Conservation (phyloP, 2,329 filamentous ascomycete species). For the Microcyclosporella mali region DNA sequence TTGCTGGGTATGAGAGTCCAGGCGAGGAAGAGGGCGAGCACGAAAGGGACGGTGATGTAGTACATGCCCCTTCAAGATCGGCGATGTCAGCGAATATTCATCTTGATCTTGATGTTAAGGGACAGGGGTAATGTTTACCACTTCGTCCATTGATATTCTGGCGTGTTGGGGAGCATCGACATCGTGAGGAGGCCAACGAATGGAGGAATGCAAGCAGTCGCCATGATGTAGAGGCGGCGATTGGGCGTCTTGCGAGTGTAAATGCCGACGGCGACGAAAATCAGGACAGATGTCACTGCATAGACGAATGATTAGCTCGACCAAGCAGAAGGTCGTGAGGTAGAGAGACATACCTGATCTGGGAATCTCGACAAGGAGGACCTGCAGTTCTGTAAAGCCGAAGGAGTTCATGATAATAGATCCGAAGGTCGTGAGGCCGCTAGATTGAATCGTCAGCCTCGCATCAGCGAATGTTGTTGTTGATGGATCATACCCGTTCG, state of each 20-base stretch:
- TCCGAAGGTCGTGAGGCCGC: constrained; percentile 23
- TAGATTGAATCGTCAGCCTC: constrained; percentile 1
- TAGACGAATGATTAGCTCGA: too few species aligned
- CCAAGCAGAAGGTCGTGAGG: too few species aligned
- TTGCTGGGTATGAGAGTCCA: constrained; percentile 40
- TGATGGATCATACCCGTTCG: constrained; percentile 17
- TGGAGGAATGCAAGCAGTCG: constrained; percentile 25
- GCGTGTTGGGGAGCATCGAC: constrained; percentile 31
- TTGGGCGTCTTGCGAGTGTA: constrained; percentile 29
- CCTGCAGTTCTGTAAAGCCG: constrained; percentile 29
- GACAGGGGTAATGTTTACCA: constrained; percentile 19
- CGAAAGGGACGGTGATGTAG: constrained; percentile 30
- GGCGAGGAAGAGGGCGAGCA: constrained; percentile 30
- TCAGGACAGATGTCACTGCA: constrained; percentile 26
- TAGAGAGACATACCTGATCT: constrained; percentile 16
- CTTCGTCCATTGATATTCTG: constrained; percentile 33
- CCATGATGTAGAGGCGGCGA: constrained; percentile 33
- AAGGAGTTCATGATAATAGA: constrained; percentile 24
- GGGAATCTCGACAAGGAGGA: constrained; percentile 32
- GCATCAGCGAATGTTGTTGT: background rate
- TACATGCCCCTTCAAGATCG: constrained; percentile 23
- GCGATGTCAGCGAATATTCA: too few species aligned
- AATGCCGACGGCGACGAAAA: constrained; percentile 30
- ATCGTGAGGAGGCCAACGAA: constrained; percentile 33
- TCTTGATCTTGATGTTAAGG: constrained; percentile 2